A percentile compares a stretch with the other conserved stretches of the same genome.
Conservation (phyloP, 1,284 basidiomycete species). For the Ganoderma multipileum region DNA sequence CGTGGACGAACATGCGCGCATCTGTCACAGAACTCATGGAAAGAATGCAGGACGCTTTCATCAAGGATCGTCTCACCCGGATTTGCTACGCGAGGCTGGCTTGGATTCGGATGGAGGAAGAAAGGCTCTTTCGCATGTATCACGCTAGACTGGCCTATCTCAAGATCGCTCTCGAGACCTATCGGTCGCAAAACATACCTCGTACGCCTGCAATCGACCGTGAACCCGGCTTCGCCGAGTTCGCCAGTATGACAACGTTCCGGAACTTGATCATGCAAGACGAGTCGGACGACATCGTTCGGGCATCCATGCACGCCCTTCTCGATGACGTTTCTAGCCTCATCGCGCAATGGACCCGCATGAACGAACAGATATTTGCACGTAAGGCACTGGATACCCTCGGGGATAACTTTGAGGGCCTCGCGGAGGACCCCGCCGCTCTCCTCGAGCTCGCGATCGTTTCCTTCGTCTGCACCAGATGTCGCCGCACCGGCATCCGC, state of each 20-base stretch:
- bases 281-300: neutral
- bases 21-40: neutral
- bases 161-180: neutral
- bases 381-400: neutral
- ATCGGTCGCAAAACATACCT: neutral
- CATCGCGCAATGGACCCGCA: neutral
- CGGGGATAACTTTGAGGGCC: neutral
- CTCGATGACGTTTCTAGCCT: neutral
- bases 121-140: neutral
- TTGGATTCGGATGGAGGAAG: slow-evolving; percentile 1
- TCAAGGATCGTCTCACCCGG: neutral
- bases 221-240: neutral
- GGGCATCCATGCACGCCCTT: neutral
- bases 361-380: neutral
- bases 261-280: neutral
- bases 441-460: slow-evolving; percentile 4
- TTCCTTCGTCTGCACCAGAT: slow-evolving; percentile 2
- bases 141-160: neutral
- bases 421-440: neutral
- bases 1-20: neutral
- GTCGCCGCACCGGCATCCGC: neutral
- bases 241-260: neutral
- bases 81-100: neutral
- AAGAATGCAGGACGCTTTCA: neutral
- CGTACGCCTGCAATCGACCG: neutral